Evolutionary conservation across 2,329 filamentous ascomycete genomes (phyloP), one percentile per base, ranked within the genome.

Genomic region (Trematosphaeria pertusa): DNA sequence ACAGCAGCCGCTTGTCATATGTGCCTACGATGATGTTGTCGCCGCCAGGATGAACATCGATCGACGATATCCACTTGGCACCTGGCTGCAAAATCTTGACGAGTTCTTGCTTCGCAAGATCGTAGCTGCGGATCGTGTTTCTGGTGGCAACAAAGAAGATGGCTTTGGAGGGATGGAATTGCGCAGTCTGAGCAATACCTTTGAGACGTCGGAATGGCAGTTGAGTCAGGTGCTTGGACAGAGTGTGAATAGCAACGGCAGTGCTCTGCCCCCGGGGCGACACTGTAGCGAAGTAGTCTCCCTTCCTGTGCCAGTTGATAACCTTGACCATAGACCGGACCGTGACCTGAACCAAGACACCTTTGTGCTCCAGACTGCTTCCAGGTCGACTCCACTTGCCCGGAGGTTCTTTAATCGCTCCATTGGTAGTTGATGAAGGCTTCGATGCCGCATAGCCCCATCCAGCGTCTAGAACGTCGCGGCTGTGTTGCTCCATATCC

Each of bases 121-220:
- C 94, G 75, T 99, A 99, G 65, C 89, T 89, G 46, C 94, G 88
- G 65, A 99, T 92, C 47, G 88, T 88, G 61, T 93, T 89, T 73
- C 96, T 91, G 9, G 95, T 97, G 3, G 94, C 94, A 44, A 99
- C 90, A 68, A 97, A 97, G 77, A 99, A 92, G 38, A 96, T 85
- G 0, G 94, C 92, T 58, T 91, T 87, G 31, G 87, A 89, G 2
- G 94, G 94, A 72, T 99, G 95, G 81, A 99, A 99, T 59, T 92
- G 90, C 4, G 91, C 92, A 1, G 88, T 88, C 73, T 97, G 93
- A 1, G 92, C 90, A 37, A 91, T 86, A 48, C 85, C 85, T 64
- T 85, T 85, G 54, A 87, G 73, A 47, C 83, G 82, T 50, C 90
- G 88, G 84, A 99, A 97, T 19, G 94, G 95, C 56, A 94, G 87